Conservation (phyloP, 495 filamentous ascomycete genomes). For the Aspergillus nanangensis region DNA sequence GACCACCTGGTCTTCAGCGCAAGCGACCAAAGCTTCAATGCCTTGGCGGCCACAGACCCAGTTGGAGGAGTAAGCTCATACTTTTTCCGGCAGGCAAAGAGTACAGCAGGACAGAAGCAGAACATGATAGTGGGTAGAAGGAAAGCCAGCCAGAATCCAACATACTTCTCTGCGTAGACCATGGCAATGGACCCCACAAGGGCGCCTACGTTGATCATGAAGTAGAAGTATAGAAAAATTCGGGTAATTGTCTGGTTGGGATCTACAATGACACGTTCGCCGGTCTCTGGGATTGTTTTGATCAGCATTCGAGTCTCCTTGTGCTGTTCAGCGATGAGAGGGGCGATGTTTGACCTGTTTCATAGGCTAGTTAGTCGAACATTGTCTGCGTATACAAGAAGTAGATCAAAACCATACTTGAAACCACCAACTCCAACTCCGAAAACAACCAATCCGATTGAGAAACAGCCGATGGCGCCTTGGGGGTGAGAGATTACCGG, state of each 20-base stretch:
- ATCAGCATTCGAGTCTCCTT: conserved; percentile 35
- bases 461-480: conserved; percentile 50
- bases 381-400: too few species aligned
- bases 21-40: conserved; percentile 46
- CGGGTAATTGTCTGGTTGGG: conserved; percentile 52
- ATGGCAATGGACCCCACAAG: conserved; percentile 49
- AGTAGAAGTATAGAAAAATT: conserved; percentile 42
- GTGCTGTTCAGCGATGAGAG: conserved; percentile 50
- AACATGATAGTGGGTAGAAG: conserved; percentile 58
- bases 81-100: conserved; percentile 54
- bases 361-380: not conserved
- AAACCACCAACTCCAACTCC: conserved; percentile 50
- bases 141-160: conserved; percentile 72
- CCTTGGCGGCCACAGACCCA: conserved; percentile 59
- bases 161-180: conserved; percentile 69
- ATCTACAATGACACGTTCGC: conserved; percentile 65
- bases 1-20: conserved; percentile 61
- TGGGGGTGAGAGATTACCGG: conserved; percentile 50
- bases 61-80: conserved; percentile 56
- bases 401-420: too few species aligned
- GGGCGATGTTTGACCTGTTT: conserved; percentile 53
- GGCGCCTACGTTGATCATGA: conserved; percentile 49
- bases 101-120: conserved; percentile 53
- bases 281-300: conserved; percentile 35
- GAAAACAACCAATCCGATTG: conserved; percentile 54